Percentiles rank a stretch among this genome's conserved stretches.
These are phyloP conservation scores for Colletotrichum tamarilloi DNA, from an alignment of 2,329 filamentous ascomycete species.

Conservation along the genomic window DNA sequence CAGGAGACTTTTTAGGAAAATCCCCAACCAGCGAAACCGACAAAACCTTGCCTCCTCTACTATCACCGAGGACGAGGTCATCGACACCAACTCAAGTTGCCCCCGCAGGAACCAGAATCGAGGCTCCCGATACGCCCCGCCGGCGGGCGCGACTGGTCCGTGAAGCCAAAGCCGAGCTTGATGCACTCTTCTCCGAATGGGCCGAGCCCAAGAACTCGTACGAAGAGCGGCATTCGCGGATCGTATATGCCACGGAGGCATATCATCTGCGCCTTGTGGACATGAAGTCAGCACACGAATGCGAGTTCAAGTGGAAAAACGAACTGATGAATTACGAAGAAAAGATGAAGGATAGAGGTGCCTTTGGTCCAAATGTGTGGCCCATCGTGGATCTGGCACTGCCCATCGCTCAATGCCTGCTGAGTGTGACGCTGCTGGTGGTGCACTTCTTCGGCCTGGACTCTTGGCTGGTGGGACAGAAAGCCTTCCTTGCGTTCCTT, in stretches of 20 bases:
- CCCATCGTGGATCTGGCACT: constrained; percentile 10
- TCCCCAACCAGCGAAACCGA: neutral
- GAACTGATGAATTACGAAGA: constrained; percentile 20
- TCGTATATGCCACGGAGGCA: constrained; percentile 27
- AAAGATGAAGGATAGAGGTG: constrained; percentile 5
- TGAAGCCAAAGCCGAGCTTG: constrained; percentile 25
- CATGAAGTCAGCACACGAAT: constrained; percentile 23
- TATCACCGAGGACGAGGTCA: neutral
- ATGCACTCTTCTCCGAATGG: constrained; percentile 5
- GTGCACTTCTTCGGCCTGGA: neutral
- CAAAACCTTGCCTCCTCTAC: neutral
- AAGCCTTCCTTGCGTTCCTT: neutral
- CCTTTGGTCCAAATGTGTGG: constrained; percentile 11
- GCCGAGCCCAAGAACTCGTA: constrained; percentile 12
- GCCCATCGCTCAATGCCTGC: neutral
- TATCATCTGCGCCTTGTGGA: constrained; percentile 18
- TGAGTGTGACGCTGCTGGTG: neutral
- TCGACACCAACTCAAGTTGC: neutral
- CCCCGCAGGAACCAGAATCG: neutral
- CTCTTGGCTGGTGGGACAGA: neutral
- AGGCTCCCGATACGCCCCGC: constrained; percentile 4
- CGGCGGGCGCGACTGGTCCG: constrained; percentile 14
- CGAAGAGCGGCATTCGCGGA: constrained; percentile 25
- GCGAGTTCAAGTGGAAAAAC: constrained; percentile 27
- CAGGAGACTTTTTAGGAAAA: constrained; percentile 11